phyloP scores from a whole-genome alignment of 2,329 filamentous ascomycete genomes.

The Berkeleyomyces rouxiae region DNA sequence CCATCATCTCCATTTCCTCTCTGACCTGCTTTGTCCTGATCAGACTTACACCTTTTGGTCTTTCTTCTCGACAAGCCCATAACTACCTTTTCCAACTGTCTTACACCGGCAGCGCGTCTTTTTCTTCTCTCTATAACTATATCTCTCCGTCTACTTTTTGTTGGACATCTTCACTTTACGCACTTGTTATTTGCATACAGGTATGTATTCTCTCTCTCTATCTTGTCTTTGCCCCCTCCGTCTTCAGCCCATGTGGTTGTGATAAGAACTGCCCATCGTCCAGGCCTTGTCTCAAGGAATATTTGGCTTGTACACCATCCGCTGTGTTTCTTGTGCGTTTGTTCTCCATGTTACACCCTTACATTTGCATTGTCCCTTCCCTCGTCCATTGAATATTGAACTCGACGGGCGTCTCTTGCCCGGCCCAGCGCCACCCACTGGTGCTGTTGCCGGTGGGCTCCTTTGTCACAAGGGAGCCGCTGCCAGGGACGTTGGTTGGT shows the following conservation, averaged over 20 bases:
- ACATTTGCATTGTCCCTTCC: neutral
- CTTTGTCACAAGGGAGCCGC: neutral
- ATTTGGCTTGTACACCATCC: neutral
- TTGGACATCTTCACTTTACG: neutral
- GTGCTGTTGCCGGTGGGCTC: neutral
- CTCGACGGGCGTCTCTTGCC: neutral
- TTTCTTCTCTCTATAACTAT: neutral
- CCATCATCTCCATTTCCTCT: neutral
- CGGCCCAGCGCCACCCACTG: neutral
- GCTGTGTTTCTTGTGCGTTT: neutral
- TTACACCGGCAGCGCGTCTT: neutral
- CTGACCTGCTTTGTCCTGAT: neutral
- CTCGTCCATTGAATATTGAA: neutral
- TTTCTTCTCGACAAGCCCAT: neutral
- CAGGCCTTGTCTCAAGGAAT: neutral
- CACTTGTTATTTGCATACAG: neutral
- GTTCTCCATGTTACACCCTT: neutral
- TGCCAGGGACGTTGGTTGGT: neutral
- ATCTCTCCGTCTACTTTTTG: neutral
- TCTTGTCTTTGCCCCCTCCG: conserved; percentile 12
- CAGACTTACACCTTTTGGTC: neutral
- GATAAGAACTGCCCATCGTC: neutral
- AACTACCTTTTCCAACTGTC: neutral
- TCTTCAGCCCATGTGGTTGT: neutral
- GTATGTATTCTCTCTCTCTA: neutral